Conservation (phyloP, 2,329 filamentous ascomycete genomes). For the Clathrospora elynae region DNA sequence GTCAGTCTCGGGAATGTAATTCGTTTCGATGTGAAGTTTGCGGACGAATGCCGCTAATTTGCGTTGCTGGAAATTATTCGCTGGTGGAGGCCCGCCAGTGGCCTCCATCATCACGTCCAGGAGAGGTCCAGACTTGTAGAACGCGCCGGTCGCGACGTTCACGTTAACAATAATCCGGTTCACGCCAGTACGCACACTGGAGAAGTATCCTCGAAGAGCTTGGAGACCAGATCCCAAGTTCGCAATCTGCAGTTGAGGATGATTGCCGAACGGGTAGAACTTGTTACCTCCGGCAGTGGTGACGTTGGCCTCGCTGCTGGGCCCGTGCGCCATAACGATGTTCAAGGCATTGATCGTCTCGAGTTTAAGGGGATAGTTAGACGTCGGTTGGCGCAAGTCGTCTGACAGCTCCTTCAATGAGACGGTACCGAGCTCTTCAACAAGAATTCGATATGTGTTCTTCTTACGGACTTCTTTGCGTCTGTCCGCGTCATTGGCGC, state of each 20-base stretch:
- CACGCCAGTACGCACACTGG: conserved; percentile 64
- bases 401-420: conserved; percentile 51
- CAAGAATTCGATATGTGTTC: conserved; percentile 25
- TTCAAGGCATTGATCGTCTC: conserved; percentile 64
- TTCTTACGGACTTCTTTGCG: conserved; percentile 20
- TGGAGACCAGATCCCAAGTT: conserved; percentile 59
- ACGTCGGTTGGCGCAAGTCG: conserved; percentile 49
- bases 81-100: conserved; percentile 9
- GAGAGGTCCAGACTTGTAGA: conserved; percentile 58
- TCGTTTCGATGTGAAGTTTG: conserved; percentile 47
- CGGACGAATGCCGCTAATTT: conserved; percentile 45
- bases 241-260: conserved; percentile 49
- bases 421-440: conserved; percentile 32
- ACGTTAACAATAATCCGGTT: conserved; percentile 65
- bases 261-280: conserved; percentile 50
- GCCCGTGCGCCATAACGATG: conserved; percentile 58
- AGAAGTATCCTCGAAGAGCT: conserved; percentile 65
- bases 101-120: conserved; percentile 36
- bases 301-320: conserved; percentile 51
- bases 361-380: conserved; percentile 52
- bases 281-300: conserved; percentile 60
- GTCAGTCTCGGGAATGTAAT: conserved; percentile 47
- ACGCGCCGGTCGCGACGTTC: conserved; percentile 65
- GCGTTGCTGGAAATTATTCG: conserved; percentile 10
- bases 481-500: conserved; percentile 21